Percentiles rank a stretch among this genome's conserved stretches.
phyloP scores from a whole-genome alignment of 1,139 yeast genomes.

The Kodamaea arcana region DNA sequence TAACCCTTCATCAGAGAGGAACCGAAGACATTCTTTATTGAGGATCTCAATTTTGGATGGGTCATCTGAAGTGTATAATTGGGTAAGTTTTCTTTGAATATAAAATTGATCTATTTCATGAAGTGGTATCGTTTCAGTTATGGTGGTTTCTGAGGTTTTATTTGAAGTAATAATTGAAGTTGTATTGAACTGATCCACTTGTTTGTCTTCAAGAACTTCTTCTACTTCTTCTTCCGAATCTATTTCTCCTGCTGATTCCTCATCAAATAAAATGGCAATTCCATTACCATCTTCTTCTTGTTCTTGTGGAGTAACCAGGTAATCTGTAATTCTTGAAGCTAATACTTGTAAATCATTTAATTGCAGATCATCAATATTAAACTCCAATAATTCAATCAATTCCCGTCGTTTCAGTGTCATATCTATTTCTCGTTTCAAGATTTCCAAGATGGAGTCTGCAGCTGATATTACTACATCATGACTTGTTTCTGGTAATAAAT shows the following conservation, averaged over 20 bases:
- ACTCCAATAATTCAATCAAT: slow-evolving; percentile 41
- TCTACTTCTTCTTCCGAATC: slow-evolving; percentile 33
- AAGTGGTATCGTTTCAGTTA: slow-evolving; percentile 10
- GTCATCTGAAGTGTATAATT: slow-evolving; percentile 9
- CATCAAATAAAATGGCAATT: slow-evolving; percentile 42
- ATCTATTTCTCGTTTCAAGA: slow-evolving; percentile 46
- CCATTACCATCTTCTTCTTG: slow-evolving; percentile 22
- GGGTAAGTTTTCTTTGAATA: slow-evolving; percentile 20
- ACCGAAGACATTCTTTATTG: slow-evolving; percentile 14
- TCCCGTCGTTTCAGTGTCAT: slow-evolving; percentile 31
- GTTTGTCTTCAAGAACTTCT: slow-evolving; percentile 11
- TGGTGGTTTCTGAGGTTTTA: background rate
- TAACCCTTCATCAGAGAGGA: slow-evolving; percentile 17
- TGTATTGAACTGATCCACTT: slow-evolving; percentile 6
- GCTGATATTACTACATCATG: slow-evolving; percentile 49
- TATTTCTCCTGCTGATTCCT: slow-evolving; percentile 34
- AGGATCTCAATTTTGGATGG: slow-evolving; percentile 14
- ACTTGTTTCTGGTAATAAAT: slow-evolving; percentile 32
- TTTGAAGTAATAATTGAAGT: slow-evolving; percentile 19
- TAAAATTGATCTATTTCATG: slow-evolving; percentile 22
- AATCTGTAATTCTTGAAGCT: slow-evolving; percentile 57
- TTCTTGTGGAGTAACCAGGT: slow-evolving; percentile 27
- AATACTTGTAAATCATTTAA: slow-evolving; percentile 54
- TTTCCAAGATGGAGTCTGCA: slow-evolving; percentile 64
- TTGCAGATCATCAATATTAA: slow-evolving; percentile 37